Evolutionary conservation across 2,329 filamentous ascomycete genomes (phyloP).

Genomic region (Beauveria asiatica): DNA sequence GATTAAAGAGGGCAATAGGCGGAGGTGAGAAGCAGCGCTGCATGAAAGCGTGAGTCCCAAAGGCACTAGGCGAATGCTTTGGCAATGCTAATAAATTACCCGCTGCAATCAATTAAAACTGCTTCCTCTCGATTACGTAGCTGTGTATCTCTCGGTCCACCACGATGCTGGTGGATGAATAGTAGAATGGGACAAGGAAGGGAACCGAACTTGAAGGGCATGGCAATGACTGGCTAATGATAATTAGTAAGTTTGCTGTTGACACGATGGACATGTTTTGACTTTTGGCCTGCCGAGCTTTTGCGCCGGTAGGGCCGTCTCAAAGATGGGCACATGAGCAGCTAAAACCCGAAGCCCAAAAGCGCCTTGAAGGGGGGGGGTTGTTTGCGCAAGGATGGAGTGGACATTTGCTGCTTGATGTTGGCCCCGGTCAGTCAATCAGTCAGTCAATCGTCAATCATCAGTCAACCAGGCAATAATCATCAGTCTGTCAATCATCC

Average conservation of each 20-base stretch:
- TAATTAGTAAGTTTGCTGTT: constrained; percentile 11
- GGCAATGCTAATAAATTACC: neutral
- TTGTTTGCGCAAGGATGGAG: no score
- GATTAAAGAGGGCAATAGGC: neutral
- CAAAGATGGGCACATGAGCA: constrained; percentile 40
- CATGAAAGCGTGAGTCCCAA: no score
- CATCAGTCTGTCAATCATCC: neutral
- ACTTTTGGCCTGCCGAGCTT: constrained; percentile 28
- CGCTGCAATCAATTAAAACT: neutral
- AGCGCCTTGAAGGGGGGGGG: no score
- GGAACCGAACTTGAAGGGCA: neutral
- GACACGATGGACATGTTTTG: constrained; percentile 13
- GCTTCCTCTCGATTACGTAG: neutral
- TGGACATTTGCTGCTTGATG: no score
- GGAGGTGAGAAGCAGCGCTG: neutral
- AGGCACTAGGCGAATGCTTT: neutral
- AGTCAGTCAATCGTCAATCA: neutral
- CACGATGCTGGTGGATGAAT: neutral
- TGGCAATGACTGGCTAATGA: neutral
- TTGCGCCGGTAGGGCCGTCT: constrained; percentile 29
- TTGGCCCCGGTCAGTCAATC: neutral
- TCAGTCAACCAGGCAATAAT: neutral
- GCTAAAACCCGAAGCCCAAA: neutral
- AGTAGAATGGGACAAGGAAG: neutral
- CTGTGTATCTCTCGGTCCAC: neutral